These are phyloP conservation scores for Aureobasidium sp. DNA, from an alignment of 2,329 filamentous ascomycete genomes.

Conservation along the genomic window DNA sequence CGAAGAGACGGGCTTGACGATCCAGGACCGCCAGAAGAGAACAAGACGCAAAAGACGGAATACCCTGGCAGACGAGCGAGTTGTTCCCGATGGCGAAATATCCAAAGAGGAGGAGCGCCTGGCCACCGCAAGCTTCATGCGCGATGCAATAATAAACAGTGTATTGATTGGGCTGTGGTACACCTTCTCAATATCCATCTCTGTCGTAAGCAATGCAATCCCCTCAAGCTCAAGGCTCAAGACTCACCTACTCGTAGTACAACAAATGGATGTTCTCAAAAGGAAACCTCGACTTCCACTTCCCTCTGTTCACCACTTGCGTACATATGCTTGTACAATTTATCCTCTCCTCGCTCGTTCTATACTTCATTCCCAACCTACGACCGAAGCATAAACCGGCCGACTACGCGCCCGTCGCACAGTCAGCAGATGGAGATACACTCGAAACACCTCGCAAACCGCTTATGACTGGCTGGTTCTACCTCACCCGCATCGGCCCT, in stretches of 20 bases:
- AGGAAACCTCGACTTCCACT: constrained; percentile 79
- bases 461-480: constrained; percentile 83
- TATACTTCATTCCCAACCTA: constrained; percentile 75
- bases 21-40: constrained; percentile 61
- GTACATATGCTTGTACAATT: constrained; percentile 97
- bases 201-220: constrained; percentile 57
- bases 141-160: constrained; percentile 64
- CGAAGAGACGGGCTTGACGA: constrained; percentile 81
- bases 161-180: constrained; percentile 81
- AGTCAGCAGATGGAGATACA: constrained; percentile 11
- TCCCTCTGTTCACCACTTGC: constrained; percentile 89
- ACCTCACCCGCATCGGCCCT: constrained; percentile 82
- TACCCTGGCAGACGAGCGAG: constrained; percentile 61
- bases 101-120: constrained; percentile 67
- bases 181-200: constrained; percentile 86
- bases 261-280: constrained; percentile 99
- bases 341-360: constrained; percentile 63
- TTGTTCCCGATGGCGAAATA: constrained; percentile 53
- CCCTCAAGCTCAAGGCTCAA: neutral
- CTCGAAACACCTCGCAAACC: constrained; percentile 40
- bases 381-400: constrained; percentile 38
- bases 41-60: constrained; percentile 58
- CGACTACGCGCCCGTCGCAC: constrained; percentile 16
- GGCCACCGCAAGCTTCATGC: constrained; percentile 67
- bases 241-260: constrained; percentile 52